Evolutionary conservation across 768 basidiomycete genomes (phyloP), one percentile per base, ranked within the genome.

Genomic region (Vararia minispora): DNA sequence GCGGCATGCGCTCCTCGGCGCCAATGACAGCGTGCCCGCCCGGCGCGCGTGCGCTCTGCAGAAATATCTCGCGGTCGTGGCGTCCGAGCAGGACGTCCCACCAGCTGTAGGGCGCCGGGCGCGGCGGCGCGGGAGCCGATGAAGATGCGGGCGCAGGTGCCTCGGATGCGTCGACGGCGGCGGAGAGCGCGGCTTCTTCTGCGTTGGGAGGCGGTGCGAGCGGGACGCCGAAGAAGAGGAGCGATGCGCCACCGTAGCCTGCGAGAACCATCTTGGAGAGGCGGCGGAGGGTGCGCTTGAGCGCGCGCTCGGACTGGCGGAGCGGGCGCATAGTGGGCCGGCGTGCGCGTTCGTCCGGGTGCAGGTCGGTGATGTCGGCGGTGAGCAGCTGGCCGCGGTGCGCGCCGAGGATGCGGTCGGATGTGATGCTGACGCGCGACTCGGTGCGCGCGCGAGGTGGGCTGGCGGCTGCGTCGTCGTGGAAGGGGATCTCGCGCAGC

Each of bases 51-150:
- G 60, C 72, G 40, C 76, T 81, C 21, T 69, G 66, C 54, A 84
- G 74, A 52, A 89, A 85, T 23, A 89, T 87, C 50, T 87, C 83
- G 47, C 76, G 71, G 52, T 89, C 87, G 45, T 88, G 83, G 48
- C 72, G 77, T 5, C 86, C 87, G 24, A 85, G 60, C 5, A 89
- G 57, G 14, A 87, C 70, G 47, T 85, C 74, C 84, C 86, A 89
- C 85, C 85, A 88, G 1, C 82, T 82, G 50, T 78, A 85, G 5
- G 48, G 35, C 13, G 48, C 26, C 6, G 47, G 39, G 2, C 44
- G 44, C 6, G 45, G 49, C 4, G 34, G 14, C 17, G 35, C 8
- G 21, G 21, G 10, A 31, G 14, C 5, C 6, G 27, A 6, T 12
- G 30, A 23, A 27, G 20, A 33, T 16, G 26, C 14, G 44, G 34